phyloP scores from a whole-genome alignment of 768 basidiomycete genomes.

The Tulasnella sp. region DNA sequence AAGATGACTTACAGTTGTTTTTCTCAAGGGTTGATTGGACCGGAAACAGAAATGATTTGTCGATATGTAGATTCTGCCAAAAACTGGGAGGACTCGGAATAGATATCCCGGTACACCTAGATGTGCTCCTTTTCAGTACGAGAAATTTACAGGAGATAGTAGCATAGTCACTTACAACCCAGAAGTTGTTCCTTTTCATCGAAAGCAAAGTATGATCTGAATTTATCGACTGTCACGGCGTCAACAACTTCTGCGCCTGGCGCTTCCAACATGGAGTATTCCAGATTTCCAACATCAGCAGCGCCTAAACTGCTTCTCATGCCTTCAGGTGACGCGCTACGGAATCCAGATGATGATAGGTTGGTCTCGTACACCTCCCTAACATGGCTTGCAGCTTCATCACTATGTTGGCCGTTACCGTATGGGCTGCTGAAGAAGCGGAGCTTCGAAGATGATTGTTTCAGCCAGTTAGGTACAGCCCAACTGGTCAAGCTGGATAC shows the following conservation, averaged over 20 bases:
- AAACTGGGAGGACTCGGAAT: constrained; percentile 78
- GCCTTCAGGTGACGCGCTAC: too few species aligned
- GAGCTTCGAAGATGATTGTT: too few species aligned
- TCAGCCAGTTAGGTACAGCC: too few species aligned
- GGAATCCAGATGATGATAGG: too few species aligned
- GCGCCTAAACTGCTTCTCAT: not conserved
- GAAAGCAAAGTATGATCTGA: constrained; percentile 69
- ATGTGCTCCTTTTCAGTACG: not conserved
- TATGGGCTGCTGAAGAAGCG: too few species aligned
- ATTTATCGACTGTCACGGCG: constrained; percentile 55
- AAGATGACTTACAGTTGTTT: constrained; percentile 54
- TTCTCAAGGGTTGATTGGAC: constrained; percentile 67
- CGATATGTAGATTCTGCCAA: constrained; percentile 82
- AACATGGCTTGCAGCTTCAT: too few species aligned
- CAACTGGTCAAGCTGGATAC: too few species aligned
- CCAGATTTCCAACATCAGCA: constrained; percentile 32
- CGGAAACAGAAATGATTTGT: constrained; percentile 90
- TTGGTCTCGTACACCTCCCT: too few species aligned
- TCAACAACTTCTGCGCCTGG: constrained; percentile 41
- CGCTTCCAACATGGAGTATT: constrained; percentile 73
- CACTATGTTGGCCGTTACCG: too few species aligned
- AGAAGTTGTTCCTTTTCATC: constrained; percentile 76
- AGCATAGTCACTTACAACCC: constrained; percentile 53
- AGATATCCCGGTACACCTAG: constrained; percentile 86
- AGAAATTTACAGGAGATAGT: not conserved